Evolutionary conservation across 2,329 filamentous ascomycete species (phyloP).

Genomic region (Fusarium sp.): DNA sequence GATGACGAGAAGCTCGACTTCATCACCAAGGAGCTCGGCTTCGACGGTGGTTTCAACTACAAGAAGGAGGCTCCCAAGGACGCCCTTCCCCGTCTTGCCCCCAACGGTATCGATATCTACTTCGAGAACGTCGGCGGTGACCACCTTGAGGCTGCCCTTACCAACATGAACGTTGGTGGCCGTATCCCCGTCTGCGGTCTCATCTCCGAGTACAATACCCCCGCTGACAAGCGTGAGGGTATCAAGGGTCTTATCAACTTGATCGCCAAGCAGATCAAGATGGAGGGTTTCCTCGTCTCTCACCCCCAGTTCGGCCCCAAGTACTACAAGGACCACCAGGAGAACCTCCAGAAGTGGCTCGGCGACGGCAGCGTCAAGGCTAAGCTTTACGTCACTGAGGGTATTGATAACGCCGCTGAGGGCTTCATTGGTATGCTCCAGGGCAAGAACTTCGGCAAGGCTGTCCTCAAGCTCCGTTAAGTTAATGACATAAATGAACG

Average conservation of each 20-base stretch:
- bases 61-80: constrained; percentile 80
- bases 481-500: constrained; percentile 17
- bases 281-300: constrained; percentile 81
- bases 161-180: constrained; percentile 67
- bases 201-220: constrained; percentile 75
- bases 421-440: constrained; percentile 79
- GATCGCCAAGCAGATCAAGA: constrained; percentile 74
- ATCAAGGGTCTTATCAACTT: constrained; percentile 73
- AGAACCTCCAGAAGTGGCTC: constrained; percentile 81
- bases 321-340: constrained; percentile 76
- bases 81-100: constrained; percentile 76
- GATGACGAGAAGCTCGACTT: constrained; percentile 83
- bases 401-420: constrained; percentile 82
- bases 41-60: constrained; percentile 82
- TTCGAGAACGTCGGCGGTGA: constrained; percentile 66
- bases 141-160: constrained; percentile 60
- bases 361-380: constrained; percentile 79
- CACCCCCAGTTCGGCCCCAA: constrained; percentile 73
- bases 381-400: constrained; percentile 74
- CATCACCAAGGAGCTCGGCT: constrained; percentile 62
- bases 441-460: constrained; percentile 89
- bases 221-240: constrained; percentile 66
- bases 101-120: constrained; percentile 79
- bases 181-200: constrained; percentile 74
- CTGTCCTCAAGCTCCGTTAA: constrained; percentile 71